Evolutionary conservation across 2,329 filamentous ascomycete species (phyloP).

Genomic region (Tolypocladium cylindrosporum): DNA sequence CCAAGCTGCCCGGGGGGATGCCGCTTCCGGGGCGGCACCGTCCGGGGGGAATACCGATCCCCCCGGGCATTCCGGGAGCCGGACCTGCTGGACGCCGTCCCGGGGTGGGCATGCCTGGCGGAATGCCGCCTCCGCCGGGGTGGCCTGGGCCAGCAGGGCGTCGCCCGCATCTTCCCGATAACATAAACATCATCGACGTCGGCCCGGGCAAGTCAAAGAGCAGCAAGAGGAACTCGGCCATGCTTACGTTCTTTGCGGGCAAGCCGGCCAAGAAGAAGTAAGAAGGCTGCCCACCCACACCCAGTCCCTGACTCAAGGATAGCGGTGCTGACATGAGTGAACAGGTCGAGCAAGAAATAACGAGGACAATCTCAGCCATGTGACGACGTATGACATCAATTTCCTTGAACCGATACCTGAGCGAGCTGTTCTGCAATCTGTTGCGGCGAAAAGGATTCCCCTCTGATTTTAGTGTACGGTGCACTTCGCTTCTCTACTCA

Average conservation of each 20-base stretch:
- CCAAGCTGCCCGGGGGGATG: constrained; percentile 11
- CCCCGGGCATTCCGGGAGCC: constrained; percentile 1
- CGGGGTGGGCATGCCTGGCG: constrained; percentile 1
- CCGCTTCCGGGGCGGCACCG: constrained; percentile 8
- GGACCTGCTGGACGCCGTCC: constrained; percentile 1
- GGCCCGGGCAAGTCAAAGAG: constrained; percentile 5
- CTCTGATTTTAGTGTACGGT: background rate
- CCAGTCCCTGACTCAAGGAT: background rate
- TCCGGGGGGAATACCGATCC: constrained; percentile 1
- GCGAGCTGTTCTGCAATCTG: constrained; percentile 5
- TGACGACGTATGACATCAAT: constrained; percentile 5
- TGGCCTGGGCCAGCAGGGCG: constrained; percentile 4
- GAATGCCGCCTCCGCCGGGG: constrained; percentile 6
- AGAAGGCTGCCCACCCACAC: background rate
- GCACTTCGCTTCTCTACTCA: background rate
- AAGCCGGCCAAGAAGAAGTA: constrained; percentile 13
- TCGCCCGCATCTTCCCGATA: background rate
- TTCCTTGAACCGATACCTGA: constrained; percentile 6
- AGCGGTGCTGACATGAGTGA: background rate
- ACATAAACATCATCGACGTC: constrained; percentile 8
- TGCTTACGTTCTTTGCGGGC: constrained; percentile 11
- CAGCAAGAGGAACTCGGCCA: constrained; percentile 6
- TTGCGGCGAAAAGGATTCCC: constrained; percentile 1
- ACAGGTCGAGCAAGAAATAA: constrained; percentile 10
- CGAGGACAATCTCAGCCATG: background rate